Evolutionary conservation across 2,329 filamentous ascomycete genomes (phyloP).

Genomic region (Neonectria faginata): DNA sequence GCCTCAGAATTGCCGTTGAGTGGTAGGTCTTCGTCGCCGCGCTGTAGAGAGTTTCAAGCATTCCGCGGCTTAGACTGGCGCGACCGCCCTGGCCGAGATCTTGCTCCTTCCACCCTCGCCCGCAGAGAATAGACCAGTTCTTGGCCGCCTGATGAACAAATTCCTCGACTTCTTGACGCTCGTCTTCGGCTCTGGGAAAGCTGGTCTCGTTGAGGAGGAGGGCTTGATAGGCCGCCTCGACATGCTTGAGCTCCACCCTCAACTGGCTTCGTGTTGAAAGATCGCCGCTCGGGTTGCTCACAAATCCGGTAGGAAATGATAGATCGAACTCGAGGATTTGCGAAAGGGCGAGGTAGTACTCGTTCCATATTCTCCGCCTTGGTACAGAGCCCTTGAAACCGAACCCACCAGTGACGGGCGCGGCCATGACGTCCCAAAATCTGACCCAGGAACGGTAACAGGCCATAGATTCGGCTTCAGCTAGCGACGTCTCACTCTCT

Average conservation of each 20-base stretch:
- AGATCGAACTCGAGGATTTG: constrained; percentile 76
- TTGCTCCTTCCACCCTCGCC: constrained; percentile 81
- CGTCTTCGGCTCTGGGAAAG: constrained; percentile 87
- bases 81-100: constrained; percentile 87
- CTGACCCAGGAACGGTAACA: constrained; percentile 75
- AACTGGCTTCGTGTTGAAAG: constrained; percentile 72
- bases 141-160: constrained; percentile 83
- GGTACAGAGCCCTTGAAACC: constrained; percentile 70
- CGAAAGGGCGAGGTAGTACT: constrained; percentile 86
- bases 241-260: constrained; percentile 79
- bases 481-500: constrained; percentile 61
- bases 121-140: constrained; percentile 88
- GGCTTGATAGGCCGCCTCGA: constrained; percentile 83
- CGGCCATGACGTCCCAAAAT: constrained; percentile 71
- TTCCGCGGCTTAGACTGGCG: constrained; percentile 76
- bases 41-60: constrained; percentile 89
- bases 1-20: constrained; percentile 86
- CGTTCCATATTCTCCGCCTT: constrained; percentile 80
- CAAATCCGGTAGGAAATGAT: constrained; percentile 66
- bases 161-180: constrained; percentile 81
- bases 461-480: constrained; percentile 65
- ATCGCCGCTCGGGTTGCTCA: constrained; percentile 57
- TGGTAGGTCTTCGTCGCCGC: constrained; percentile 95
- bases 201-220: constrained; percentile 81
- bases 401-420: constrained; percentile 63